phyloP scores from a whole-genome alignment of 2,329 filamentous ascomycete genomes.

The Colletotrichum sp. region DNA sequence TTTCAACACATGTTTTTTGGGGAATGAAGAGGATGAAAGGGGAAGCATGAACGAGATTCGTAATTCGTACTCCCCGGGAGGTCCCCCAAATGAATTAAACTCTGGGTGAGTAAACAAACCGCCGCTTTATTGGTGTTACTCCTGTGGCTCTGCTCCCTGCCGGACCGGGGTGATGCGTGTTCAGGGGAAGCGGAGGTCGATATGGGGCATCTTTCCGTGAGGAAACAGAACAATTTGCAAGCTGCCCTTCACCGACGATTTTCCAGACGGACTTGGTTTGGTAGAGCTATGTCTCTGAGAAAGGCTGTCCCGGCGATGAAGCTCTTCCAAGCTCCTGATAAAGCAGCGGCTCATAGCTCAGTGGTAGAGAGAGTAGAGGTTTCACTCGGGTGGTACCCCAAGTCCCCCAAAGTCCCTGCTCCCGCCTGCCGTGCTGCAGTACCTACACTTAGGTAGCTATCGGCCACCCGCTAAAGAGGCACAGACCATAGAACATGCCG shows the following conservation, averaged over 20 bases:
- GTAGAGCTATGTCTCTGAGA: neutral
- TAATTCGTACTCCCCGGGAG: neutral
- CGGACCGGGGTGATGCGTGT: neutral
- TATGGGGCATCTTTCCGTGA: neutral
- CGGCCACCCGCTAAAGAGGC: neutral
- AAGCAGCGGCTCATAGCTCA: constrained; percentile 4
- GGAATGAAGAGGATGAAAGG: neutral
- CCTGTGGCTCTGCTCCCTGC: neutral
- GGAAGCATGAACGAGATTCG: neutral
- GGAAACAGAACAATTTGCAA: neutral
- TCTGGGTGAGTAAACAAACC: constrained; percentile 19
- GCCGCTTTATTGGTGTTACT: constrained; percentile 9
- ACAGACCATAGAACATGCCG: neutral
- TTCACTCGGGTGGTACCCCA: constrained; percentile 4
- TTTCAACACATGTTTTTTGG: neutral
- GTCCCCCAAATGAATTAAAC: constrained; percentile 11
- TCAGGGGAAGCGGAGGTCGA: neutral
- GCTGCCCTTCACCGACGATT: neutral
- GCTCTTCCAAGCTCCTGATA: neutral
- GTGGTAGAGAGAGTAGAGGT: neutral
- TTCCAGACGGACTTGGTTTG: neutral
- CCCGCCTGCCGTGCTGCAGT: neutral
- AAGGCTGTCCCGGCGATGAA: neutral
- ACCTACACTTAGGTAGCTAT: no score
- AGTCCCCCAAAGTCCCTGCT: neutral